Evolutionary conservation across 2,329 filamentous ascomycete species (phyloP), one percentile per base, ranked within the genome.

Genomic region (Exophiala dermatitidis): DNA sequence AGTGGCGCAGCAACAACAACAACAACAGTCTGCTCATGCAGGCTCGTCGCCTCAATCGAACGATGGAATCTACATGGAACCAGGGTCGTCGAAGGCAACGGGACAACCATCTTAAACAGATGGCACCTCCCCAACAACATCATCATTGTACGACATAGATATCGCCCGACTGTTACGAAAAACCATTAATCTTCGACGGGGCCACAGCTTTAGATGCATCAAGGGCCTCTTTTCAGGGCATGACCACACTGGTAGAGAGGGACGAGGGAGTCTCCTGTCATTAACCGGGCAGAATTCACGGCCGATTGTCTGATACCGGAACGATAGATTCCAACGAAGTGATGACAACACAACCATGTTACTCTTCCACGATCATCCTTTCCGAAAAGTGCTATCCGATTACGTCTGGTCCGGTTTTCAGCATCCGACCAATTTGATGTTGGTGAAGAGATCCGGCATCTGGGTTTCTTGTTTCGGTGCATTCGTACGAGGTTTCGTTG

Each of bases 1-100:
- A 10, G 81, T 95, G 29, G 76, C 81, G 28, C 83, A 19, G 19
- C 19, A 85, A 63, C 74, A 76, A 29, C 83, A 76, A 29, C 83
- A 85, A 63, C 74, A 76, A 58, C 75, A 79, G 31, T 64, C 53
- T 36, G 49, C 52, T 8, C 53, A 60, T 32, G 44, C 48, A 34
- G 52, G 50, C 41, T 50, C 54, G 32, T 46, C 54, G 28, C 48
- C 57, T 30, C 48, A 49, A 46, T 38, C 51, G 3, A 48, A 45
- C 32, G 59, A 61, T 40, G 59, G 59, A 9, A 57, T 62, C 53
- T 62, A 61, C 46, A 62, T 62, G 57, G 54, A 54, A 19, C 45
- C 55, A 10, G n/a, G 10, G 19, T 41, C 50, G 29, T 50, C 46
- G 19, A 53, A 34, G 26, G 32, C 41, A 36, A n/a, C 10, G 28